A percentile compares a stretch with the other conserved stretches of the same genome.
Conservation (phyloP, 192 early-diverging fungal genomes). For the Lobosporangium transversale region DNA sequence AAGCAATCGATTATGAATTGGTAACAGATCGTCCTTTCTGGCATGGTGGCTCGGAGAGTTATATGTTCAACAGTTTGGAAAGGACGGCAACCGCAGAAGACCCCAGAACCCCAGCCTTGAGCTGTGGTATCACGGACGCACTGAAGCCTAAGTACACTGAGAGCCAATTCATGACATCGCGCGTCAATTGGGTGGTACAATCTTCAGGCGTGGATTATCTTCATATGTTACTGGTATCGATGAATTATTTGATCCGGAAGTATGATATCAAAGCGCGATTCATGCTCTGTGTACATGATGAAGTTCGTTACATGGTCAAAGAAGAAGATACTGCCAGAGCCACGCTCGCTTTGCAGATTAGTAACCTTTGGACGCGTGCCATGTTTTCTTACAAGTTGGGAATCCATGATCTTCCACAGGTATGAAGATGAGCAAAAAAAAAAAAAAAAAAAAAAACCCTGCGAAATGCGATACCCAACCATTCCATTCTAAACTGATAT, state of each 20-base stretch:
- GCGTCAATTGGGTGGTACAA: constrained; percentile 98
- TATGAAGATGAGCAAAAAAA: too few relatives aligned
- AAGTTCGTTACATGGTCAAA: constrained; percentile 87
- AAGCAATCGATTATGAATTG: constrained; percentile 26
- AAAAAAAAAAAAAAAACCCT: too few relatives aligned
- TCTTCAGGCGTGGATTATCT: constrained; percentile 98
- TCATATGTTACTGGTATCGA: constrained; percentile 88
- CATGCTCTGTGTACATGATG: constrained; percentile 94
- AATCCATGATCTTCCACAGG: constrained; percentile 87
- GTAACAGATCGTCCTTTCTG: constrained; percentile 67
- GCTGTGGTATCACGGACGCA: constrained; percentile 90
- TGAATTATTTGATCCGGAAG: constrained; percentile 82
- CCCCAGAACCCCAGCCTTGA: constrained; percentile 87
- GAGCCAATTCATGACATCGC: constrained; percentile 79
- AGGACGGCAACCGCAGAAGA: constrained; percentile 74
- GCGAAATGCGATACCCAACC: too few relatives aligned
- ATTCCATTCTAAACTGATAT: too few relatives aligned
- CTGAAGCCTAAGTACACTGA: constrained; percentile 69
- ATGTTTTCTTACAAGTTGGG: constrained; percentile 88
- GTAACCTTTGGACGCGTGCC: constrained; percentile 93
- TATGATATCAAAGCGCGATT: constrained; percentile 86
- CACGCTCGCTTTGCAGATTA: constrained; percentile 87
- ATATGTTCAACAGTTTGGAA: constrained; percentile 95
- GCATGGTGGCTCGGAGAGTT: constrained; percentile 92
- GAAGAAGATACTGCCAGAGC: constrained; percentile 79